Evolutionary conservation across 805 yeast species (phyloP).

Genomic region (Spathaspora sp.): DNA sequence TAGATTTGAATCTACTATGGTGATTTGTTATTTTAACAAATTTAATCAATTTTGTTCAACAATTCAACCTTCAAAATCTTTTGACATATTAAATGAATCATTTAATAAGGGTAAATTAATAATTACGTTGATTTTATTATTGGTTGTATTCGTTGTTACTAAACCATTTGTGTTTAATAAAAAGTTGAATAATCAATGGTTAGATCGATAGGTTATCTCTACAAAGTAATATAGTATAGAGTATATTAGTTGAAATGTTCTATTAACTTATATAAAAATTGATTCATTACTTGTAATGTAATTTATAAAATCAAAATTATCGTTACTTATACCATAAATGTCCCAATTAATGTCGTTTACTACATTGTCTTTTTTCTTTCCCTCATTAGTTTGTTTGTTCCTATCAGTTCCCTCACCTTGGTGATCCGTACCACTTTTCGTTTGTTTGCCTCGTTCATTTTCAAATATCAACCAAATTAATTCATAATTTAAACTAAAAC

Average conservation of each 20-base stretch:
- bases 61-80: constrained; percentile 77
- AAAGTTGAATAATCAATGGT: constrained; percentile 54
- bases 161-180: constrained; percentile 57
- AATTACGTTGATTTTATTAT: constrained; percentile 52
- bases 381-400: constrained; percentile 5
- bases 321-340: constrained; percentile 23
- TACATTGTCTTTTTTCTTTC: background rate
- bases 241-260: background rate
- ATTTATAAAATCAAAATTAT: constrained; percentile 13
- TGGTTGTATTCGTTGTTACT: constrained; percentile 43
- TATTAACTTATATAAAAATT: constrained; percentile 13
- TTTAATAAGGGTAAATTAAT: constrained; percentile 68
- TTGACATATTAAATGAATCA: constrained; percentile 64
- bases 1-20: constrained; percentile 74
- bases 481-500: constrained; percentile 35
- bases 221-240: background rate
- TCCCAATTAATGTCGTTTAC: constrained; percentile 18
- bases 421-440: background rate
- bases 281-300: constrained; percentile 16
- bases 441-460: constrained; percentile 10
- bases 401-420: background rate
- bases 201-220: constrained; percentile 15
- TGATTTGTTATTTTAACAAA: constrained; percentile 58
- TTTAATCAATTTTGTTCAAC: constrained; percentile 73
- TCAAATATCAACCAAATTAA: constrained; percentile 36